Evolutionary conservation across 2,329 filamentous ascomycete genomes (phyloP).

Genomic region (Clathrospora elynae): DNA sequence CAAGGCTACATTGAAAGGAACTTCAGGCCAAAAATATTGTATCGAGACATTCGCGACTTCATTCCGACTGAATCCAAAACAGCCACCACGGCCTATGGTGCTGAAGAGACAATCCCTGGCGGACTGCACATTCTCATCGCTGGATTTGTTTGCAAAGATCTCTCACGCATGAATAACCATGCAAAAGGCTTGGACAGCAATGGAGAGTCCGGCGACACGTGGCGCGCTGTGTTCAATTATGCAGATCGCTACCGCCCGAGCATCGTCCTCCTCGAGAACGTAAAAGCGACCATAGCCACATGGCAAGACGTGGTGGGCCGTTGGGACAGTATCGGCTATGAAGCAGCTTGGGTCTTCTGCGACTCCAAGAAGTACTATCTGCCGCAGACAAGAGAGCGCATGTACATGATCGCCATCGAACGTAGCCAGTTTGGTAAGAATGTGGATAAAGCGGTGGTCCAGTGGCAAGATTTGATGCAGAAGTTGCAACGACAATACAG

Average conservation of each 20-base stretch:
- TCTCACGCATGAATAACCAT: conserved; percentile 67
- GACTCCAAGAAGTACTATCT: conserved; percentile 76
- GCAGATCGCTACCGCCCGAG: conserved; percentile 60
- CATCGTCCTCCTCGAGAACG: conserved; percentile 75
- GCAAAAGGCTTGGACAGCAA: conserved; percentile 58
- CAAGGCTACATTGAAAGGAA: conserved; percentile 57
- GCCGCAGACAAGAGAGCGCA: conserved; percentile 65
- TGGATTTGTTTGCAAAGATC: conserved; percentile 78
- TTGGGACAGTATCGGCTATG: conserved; percentile 62
- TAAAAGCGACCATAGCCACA: conserved; percentile 57
- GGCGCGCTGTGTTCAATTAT: conserved; percentile 65
- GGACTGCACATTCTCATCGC: conserved; percentile 69
- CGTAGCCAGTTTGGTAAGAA: conserved; percentile 23
- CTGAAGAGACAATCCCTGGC: conserved; percentile 60
- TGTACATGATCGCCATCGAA: conserved; percentile 56
- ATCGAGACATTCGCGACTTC: conserved; percentile 53
- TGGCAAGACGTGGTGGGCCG: conserved; percentile 60
- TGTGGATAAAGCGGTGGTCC: conserved; percentile 13
- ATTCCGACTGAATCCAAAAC: conserved; percentile 56
- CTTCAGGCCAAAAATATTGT: conserved; percentile 50
- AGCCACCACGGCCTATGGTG: conserved; percentile 68
- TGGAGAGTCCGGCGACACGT: conserved; percentile 70
- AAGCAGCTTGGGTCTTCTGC: conserved; percentile 55
- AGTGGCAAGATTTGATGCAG: conserved; percentile 56
- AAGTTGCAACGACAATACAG: conserved; percentile 63